These are phyloP conservation scores for Colletotrichum falcatum DNA, from an alignment of 2,329 filamentous ascomycete species.

Conservation along the genomic window DNA sequence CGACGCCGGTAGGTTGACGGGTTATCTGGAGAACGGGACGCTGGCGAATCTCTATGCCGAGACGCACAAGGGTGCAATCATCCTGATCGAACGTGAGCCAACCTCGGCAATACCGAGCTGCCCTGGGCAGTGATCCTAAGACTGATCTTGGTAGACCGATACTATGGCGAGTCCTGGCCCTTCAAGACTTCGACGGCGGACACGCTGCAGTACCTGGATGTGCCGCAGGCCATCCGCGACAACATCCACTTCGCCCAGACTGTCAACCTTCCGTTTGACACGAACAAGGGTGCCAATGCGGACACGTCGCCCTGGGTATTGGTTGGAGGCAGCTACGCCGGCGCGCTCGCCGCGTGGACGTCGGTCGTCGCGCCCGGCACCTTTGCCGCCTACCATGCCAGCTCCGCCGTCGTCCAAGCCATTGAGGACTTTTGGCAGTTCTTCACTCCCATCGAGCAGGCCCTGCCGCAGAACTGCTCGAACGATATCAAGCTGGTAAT, in stretches of 20 bases:
- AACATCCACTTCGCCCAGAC: slow-evolving; percentile 40
- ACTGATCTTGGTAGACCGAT: slow-evolving; percentile 26
- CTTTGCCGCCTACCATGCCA: slow-evolving; percentile 63
- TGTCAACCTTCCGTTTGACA: slow-evolving; percentile 55
- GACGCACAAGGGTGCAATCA: slow-evolving; percentile 27
- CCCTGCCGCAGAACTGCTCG: slow-evolving; percentile 54
- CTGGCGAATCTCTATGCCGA: slow-evolving; percentile 26
- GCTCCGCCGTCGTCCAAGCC: slow-evolving; percentile 61
- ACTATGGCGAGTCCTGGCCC: slow-evolving; percentile 31
- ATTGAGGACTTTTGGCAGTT: slow-evolving; percentile 62
- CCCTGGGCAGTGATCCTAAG: not conserved
- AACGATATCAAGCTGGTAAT: slow-evolving; percentile 59
- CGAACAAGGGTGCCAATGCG: slow-evolving; percentile 45
- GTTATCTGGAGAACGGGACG: slow-evolving; percentile 20
- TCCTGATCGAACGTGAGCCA: slow-evolving; percentile 32
- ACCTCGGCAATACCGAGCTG: not conserved
- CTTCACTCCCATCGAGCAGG: slow-evolving; percentile 58
- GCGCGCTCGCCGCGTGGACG: slow-evolving; percentile 62
- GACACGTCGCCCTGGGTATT: slow-evolving; percentile 64
- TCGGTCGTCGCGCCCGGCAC: slow-evolving; percentile 59
- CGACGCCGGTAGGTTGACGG: not conserved
- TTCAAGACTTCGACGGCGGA: slow-evolving; percentile 35
- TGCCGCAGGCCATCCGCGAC: slow-evolving; percentile 37
- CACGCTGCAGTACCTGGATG: slow-evolving; percentile 34
- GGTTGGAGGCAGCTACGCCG: slow-evolving; percentile 63